Evolutionary conservation across 345 rosid species (phyloP).

Genomic region (Limnanthes douglasii): DNA sequence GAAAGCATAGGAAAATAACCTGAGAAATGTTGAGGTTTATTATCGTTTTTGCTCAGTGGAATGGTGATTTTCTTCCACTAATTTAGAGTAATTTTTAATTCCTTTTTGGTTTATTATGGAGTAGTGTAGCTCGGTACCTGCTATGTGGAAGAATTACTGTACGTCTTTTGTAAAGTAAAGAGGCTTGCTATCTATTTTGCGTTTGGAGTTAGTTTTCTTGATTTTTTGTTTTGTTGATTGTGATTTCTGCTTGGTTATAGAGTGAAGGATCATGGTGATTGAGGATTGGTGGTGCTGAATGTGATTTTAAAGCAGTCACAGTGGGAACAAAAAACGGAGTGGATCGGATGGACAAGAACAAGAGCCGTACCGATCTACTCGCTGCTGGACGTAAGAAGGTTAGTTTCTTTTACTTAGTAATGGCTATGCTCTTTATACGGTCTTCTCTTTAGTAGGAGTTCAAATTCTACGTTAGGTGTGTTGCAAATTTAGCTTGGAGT

Average conservation of each 20-base stretch:
- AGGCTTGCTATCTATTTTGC: too few species aligned
- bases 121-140: too few species aligned
- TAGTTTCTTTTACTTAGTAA: constrained; percentile 2
- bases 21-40: background rate
- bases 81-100: too few species aligned
- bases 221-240: background rate
- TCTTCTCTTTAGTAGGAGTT: too few species aligned
- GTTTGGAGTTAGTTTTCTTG: too few species aligned
- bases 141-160: too few species aligned
- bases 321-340: constrained; percentile 17
- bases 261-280: constrained; percentile 21
- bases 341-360: constrained; percentile 81
- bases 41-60: background rate
- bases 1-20: background rate
- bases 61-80: too few species aligned
- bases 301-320: constrained; percentile 5
- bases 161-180: too few species aligned
- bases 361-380: constrained; percentile 72
- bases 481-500: too few species aligned
- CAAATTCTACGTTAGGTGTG: too few species aligned
- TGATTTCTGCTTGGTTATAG: background rate
- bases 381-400: constrained; percentile 96
- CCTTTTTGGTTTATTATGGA: too few species aligned
- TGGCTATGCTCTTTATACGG: too few species aligned
- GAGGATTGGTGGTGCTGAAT: constrained; percentile 15